These are phyloP conservation scores for Puccinia triticina DNA, from an alignment of 1,284 basidiomycete species.

Conservation along the genomic window DNA sequence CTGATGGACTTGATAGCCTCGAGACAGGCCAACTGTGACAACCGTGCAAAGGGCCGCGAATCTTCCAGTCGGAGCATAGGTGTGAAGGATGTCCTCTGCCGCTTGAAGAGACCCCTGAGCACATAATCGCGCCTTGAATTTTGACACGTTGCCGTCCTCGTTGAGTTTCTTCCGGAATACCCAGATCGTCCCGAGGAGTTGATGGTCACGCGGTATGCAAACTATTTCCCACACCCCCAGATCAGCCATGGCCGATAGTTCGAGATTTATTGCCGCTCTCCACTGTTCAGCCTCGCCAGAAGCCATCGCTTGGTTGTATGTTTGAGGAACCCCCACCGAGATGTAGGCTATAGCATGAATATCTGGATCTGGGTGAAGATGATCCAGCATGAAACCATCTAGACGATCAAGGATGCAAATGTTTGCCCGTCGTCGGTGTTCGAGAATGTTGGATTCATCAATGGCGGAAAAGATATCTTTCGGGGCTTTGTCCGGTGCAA, in stretches of 20 bases:
- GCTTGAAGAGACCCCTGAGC: neutral
- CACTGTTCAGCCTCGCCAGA: neutral
- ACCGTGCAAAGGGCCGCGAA: neutral
- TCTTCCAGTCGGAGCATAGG: neutral
- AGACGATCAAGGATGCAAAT: neutral
- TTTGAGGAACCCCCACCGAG: neutral
- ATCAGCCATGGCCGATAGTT: neutral
- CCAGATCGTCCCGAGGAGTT: conserved; percentile 3
- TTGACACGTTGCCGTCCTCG: neutral
- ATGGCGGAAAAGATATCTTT: neutral
- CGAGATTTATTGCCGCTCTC: neutral
- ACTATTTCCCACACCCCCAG: conserved; percentile 2
- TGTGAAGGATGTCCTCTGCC: neutral
- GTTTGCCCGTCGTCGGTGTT: neutral
- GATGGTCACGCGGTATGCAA: neutral
- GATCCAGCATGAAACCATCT: neutral
- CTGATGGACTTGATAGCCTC: too few species aligned
- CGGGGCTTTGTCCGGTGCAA: neutral
- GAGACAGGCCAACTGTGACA: neutral
- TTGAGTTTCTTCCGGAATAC: conserved; percentile 6
- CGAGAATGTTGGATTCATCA: neutral
- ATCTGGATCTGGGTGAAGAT: neutral
- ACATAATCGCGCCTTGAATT: conserved; percentile 3
- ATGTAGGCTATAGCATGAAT: neutral
- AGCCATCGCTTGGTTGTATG: conserved; percentile 4